Percentiles rank a stretch among this genome's conserved stretches.
phyloP scores from a whole-genome alignment of 768 basidiomycete species.

The Chiua virens region DNA sequence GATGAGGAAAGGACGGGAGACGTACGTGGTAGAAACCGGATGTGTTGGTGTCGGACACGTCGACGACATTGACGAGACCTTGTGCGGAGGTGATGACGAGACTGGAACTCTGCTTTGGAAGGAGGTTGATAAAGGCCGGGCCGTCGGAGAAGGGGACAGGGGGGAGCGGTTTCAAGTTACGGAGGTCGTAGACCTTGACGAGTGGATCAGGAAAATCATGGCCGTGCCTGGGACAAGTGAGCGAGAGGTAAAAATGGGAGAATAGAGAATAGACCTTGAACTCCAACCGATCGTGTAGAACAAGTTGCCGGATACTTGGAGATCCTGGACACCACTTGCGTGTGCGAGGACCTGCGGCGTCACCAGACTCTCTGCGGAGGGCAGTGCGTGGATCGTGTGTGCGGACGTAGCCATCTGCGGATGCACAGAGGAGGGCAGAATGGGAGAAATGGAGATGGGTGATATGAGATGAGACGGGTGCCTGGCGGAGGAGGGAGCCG shows the following conservation, averaged over 20 bases:
- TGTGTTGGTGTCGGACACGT: conserved; percentile 66
- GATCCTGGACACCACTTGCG: conserved; percentile 75
- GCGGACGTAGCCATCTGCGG: conserved; percentile 71
- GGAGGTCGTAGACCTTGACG: conserved; percentile 90
- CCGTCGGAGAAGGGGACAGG: conserved; percentile 87
- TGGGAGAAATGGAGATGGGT: conserved; percentile 68
- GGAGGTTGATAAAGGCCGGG: conserved; percentile 79
- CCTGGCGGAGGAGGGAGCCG: conserved; percentile 61
- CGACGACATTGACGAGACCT: conserved; percentile 84
- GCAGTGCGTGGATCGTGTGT: conserved; percentile 69
- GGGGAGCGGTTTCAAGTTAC: conserved; percentile 77
- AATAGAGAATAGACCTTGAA: conserved; percentile 54
- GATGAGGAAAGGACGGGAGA: neutral
- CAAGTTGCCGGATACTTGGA: conserved; percentile 77
- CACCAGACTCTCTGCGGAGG: conserved; percentile 46
- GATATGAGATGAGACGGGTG: conserved; percentile 53
- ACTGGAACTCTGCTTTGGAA: conserved; percentile 74
- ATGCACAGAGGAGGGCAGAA: conserved; percentile 64
- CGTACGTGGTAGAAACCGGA: conserved; percentile 81
- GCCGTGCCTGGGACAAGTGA: conserved; percentile 60
- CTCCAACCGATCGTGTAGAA: conserved; percentile 87
- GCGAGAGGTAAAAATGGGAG: neutral
- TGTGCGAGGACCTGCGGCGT: conserved; percentile 75
- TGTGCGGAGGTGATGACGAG: conserved; percentile 76
- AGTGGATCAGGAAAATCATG: conserved; percentile 88